phyloP scores from a whole-genome alignment of 768 basidiomycete genomes.

The Mycena rosella region DNA sequence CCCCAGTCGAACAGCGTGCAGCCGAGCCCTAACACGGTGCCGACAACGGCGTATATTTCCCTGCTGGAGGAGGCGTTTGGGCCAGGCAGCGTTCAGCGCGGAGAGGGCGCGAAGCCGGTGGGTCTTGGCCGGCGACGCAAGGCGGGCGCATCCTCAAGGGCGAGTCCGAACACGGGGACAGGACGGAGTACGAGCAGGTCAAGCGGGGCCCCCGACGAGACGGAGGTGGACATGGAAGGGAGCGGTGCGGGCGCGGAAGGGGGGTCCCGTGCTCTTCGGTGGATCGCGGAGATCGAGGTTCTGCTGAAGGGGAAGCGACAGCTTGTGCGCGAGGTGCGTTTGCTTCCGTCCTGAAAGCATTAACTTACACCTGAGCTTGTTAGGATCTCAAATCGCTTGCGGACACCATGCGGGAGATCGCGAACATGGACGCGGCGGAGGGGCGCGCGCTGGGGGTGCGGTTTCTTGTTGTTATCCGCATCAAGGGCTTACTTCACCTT shows the following conservation, averaged over 20 bases:
- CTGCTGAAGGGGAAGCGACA: conserved; percentile 27
- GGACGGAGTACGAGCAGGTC: not conserved
- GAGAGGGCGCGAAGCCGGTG: conserved; percentile 27
- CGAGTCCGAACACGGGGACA: not conserved
- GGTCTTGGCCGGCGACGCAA: not conserved
- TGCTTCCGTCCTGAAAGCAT: not conserved
- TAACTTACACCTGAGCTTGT: not conserved
- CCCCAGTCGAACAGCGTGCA: not conserved
- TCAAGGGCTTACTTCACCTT: not conserved
- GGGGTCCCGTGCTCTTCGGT: too few species aligned
- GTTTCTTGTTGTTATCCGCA: not conserved
- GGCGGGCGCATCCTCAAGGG: not conserved
- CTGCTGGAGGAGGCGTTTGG: conserved; percentile 30
- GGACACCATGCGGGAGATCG: conserved; percentile 18
- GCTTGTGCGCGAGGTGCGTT: conserved; percentile 24
- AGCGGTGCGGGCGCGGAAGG: not conserved
- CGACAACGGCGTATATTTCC: conserved; percentile 17
- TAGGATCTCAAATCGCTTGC: conserved; percentile 20
- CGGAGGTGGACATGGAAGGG: conserved; percentile 5
- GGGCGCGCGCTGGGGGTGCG: conserved; percentile 22
- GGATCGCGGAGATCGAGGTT: conserved; percentile 28
- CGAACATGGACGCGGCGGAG: conserved; percentile 16
- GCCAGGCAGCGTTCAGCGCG: conserved; percentile 28
- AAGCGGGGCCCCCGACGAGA: not conserved
- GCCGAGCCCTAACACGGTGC: conserved; percentile 21